Percentiles rank a stretch among this genome's conserved stretches.
phyloP scores from a whole-genome alignment of 1,139 yeast species.

The Yamadazyma jaroonii region DNA sequence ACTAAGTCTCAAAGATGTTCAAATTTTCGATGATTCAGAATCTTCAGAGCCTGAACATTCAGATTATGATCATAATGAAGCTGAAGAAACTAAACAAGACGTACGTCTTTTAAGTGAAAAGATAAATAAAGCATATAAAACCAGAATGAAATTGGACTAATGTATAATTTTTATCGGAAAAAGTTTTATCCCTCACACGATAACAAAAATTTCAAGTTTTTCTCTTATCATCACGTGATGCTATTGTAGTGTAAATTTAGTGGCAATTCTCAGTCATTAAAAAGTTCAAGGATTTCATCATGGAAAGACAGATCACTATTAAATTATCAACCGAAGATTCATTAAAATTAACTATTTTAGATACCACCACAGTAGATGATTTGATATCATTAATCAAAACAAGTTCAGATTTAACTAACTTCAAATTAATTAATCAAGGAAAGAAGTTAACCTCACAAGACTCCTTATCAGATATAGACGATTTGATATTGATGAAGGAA shows the following conservation, averaged over 20 bases:
- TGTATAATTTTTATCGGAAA: too few relatives aligned
- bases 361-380: constrained; percentile 49
- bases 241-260: neutral
- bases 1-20: constrained; percentile 29
- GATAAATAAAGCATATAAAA: constrained; percentile 11
- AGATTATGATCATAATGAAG: neutral
- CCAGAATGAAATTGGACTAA: constrained; percentile 8
- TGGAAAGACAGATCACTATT: constrained; percentile 23
- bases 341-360: constrained; percentile 44
- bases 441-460: constrained; percentile 38
- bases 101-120: constrained; percentile 9
- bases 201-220: neutral
- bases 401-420: constrained; percentile 28
- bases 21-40: constrained; percentile 28
- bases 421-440: constrained; percentile 54
- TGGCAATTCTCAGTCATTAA: neutral
- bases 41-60: constrained; percentile 13
- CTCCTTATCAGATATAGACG: constrained; percentile 3
- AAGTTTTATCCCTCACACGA: too few relatives aligned
- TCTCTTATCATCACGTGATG: too few relatives aligned
- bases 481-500: constrained; percentile 42
- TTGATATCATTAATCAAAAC: constrained; percentile 43
- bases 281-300: too few relatives aligned
- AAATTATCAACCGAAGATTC: constrained; percentile 43
- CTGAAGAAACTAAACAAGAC: constrained; percentile 16